Percentiles rank a stretch among this genome's conserved stretches.
Evolutionary conservation across 176 grass and related monocot species (phyloP).

Genomic region (Carex parvula): DNA sequence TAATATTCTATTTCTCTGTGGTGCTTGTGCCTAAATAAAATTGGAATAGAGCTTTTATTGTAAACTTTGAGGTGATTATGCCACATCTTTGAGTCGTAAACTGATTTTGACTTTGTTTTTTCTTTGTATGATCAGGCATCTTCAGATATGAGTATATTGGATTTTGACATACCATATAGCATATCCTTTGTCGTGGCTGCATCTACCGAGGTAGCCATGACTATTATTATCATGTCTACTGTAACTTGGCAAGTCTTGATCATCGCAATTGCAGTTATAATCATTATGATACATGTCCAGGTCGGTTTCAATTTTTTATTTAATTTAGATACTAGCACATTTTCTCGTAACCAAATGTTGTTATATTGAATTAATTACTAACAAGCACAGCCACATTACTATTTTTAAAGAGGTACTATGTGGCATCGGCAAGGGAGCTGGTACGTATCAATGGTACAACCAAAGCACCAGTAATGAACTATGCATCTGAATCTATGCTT

Average conservation of each 20-base stretch:
- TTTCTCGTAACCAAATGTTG: not conserved
- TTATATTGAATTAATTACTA: not conserved
- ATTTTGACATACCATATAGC: conserved; percentile 95
- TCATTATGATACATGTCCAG: conserved; percentile 61
- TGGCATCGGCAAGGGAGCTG: conserved; percentile 82
- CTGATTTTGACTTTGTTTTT: not conserved
- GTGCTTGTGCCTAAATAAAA: conserved; percentile 5
- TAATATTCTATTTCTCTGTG: not conserved
- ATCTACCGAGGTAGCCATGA: conserved; percentile 33
- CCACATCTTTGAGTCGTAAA: not conserved
- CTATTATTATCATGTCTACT: conserved; percentile 49
- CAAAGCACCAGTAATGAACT: conserved; percentile 90
- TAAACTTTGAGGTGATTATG: not conserved
- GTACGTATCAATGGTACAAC: conserved; percentile 95
- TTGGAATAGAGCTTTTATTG: not conserved
- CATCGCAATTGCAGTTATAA: conserved; percentile 64
- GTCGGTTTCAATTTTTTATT: conserved; percentile 30
- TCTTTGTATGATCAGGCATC: conserved; percentile 54
- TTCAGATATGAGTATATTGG: conserved; percentile 92
- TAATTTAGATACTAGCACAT: not conserved
- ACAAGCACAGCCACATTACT: conserved; percentile 12
- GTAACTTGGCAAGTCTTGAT: conserved; percentile 86
- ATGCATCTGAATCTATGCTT: conserved; percentile 70
- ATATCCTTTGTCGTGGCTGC: conserved; percentile 54
- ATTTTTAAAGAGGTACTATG: conserved; percentile 66